Evolutionary conservation across 1,284 basidiomycete genomes (phyloP).

Genomic region (Moesziomyces globuligerus): DNA sequence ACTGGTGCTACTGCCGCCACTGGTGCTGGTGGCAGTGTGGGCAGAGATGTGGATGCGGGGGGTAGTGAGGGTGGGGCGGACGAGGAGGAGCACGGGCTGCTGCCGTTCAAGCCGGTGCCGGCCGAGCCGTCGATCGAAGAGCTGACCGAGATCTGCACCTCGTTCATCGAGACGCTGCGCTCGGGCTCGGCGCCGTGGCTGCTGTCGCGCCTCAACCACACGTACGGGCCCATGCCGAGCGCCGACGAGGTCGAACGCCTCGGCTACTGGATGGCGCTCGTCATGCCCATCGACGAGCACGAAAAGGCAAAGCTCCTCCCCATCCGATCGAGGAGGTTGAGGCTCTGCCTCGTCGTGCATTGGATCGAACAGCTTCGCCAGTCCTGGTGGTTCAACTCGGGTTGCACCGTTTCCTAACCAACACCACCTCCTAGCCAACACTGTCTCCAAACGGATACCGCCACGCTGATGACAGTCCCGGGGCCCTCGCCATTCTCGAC

Average conservation of each 20-base stretch:
- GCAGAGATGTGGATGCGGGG: neutral
- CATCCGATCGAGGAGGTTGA: slow-evolving; percentile 80
- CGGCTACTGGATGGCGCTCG: slow-evolving; percentile 80
- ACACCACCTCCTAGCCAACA: too few relatives aligned
- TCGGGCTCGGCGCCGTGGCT: slow-evolving; percentile 90
- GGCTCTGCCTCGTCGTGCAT: slow-evolving; percentile 84
- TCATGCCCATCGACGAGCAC: slow-evolving; percentile 92
- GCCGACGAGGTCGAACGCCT: slow-evolving; percentile 55
- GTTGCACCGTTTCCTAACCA: slow-evolving; percentile 63
- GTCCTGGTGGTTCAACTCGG: slow-evolving; percentile 67
- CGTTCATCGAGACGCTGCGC: slow-evolving; percentile 81
- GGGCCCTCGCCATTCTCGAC: too few relatives aligned
- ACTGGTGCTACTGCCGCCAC: neutral
- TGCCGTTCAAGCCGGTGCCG: slow-evolving; percentile 43
- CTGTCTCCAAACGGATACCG: too few relatives aligned
- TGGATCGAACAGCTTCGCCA: slow-evolving; percentile 85
- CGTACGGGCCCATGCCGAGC: slow-evolving; percentile 58
- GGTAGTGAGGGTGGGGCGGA: neutral
- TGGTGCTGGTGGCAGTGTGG: neutral
- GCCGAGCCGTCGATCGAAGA: slow-evolving; percentile 73
- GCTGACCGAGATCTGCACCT: slow-evolving; percentile 79
- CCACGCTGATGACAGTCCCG: too few relatives aligned
- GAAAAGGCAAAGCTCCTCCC: slow-evolving; percentile 95
- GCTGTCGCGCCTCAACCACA: slow-evolving; percentile 79
- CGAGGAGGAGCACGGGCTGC: slow-evolving; percentile 14